These are phyloP conservation scores for Bruguiera parviflora DNA, from an alignment of 345 rosid genomes.

Conservation along the genomic window DNA sequence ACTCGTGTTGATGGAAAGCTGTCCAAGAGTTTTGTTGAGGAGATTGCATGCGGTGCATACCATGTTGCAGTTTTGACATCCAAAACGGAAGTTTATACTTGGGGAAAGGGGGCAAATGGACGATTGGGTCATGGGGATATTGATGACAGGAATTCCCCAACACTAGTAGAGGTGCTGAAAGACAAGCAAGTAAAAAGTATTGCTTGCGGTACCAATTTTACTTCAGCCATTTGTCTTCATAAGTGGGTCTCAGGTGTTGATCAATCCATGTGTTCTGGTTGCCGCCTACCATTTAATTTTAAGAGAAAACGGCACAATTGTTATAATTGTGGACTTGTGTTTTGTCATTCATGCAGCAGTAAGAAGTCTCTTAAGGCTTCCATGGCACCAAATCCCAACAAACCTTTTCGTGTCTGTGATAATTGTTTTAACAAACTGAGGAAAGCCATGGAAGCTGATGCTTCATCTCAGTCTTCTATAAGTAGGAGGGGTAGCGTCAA, in stretches of 20 bases:
- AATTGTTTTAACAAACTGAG: constrained; percentile 74
- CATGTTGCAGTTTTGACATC: constrained; percentile 94
- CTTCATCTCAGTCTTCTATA: constrained; percentile 60
- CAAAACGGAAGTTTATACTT: constrained; percentile 88
- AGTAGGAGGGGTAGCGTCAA: constrained; percentile 75
- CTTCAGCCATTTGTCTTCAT: constrained; percentile 96
- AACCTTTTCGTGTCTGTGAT: constrained; percentile 91
- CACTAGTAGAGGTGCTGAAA: constrained; percentile 75
- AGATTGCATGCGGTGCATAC: constrained; percentile 93
- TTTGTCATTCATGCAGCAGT: constrained; percentile 91
- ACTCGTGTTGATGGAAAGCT: constrained; percentile 83
- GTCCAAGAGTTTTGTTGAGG: constrained; percentile 79
- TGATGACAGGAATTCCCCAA: constrained; percentile 78
- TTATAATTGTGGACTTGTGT: constrained; percentile 84
- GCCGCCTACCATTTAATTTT: constrained; percentile 88
- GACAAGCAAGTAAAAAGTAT: constrained; percentile 97
- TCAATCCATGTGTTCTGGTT: constrained; percentile 98
- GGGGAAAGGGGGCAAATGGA: constrained; percentile 99
- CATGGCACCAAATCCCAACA: constrained; percentile 96
- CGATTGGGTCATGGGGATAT: constrained; percentile 91
- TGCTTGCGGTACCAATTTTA: constrained; percentile 87
- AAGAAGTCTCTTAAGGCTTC: constrained; percentile 90
- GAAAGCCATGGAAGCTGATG: constrained; percentile 65
- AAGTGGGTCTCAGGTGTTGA: constrained; percentile 95
- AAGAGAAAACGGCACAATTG: constrained; percentile 77